phyloP scores from a whole-genome alignment of 2,329 filamentous ascomycete species.

The Cercospora sp. region DNA sequence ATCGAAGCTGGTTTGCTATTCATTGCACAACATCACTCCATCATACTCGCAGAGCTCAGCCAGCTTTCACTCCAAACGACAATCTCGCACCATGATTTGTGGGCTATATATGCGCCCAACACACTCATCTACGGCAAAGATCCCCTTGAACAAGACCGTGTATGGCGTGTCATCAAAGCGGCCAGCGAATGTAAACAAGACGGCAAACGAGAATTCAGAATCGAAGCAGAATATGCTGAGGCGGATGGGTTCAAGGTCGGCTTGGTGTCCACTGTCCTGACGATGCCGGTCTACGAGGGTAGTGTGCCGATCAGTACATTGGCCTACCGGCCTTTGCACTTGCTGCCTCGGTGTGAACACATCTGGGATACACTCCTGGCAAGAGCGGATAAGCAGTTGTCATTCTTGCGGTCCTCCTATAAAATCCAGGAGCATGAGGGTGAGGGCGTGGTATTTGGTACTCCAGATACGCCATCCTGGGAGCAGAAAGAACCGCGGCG shows the following conservation, averaged over 20 bases:
- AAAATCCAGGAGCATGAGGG: constrained; percentile 7
- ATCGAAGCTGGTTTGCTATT: constrained; percentile 11
- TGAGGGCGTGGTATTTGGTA: not conserved
- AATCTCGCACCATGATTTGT: constrained; percentile 4
- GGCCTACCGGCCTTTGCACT: not conserved
- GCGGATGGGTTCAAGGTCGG: constrained; percentile 6
- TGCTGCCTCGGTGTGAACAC: not conserved
- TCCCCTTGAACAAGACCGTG: constrained; percentile 2
- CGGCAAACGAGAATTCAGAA: not conserved
- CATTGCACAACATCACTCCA: not conserved
- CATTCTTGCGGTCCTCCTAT: not conserved
- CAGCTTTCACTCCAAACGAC: not conserved
- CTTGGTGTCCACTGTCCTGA: not conserved
- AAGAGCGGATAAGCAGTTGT: not conserved
- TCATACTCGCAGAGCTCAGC: not conserved
- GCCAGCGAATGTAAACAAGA: not conserved
- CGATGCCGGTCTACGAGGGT: constrained; percentile 2
- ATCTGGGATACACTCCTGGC: not conserved
- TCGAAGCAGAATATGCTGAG: constrained; percentile 7
- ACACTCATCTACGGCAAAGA: constrained; percentile 13
- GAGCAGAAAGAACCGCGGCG: constrained; percentile 5
- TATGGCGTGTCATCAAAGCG: constrained; percentile 8
- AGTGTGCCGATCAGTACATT: not conserved
- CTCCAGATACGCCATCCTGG: not conserved
- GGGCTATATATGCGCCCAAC: constrained; percentile 10